A percentile compares a stretch with the other conserved stretches of the same genome.
Conservation (phyloP, 495 filamentous ascomycete genomes). For the Durotheca rogersii region DNA sequence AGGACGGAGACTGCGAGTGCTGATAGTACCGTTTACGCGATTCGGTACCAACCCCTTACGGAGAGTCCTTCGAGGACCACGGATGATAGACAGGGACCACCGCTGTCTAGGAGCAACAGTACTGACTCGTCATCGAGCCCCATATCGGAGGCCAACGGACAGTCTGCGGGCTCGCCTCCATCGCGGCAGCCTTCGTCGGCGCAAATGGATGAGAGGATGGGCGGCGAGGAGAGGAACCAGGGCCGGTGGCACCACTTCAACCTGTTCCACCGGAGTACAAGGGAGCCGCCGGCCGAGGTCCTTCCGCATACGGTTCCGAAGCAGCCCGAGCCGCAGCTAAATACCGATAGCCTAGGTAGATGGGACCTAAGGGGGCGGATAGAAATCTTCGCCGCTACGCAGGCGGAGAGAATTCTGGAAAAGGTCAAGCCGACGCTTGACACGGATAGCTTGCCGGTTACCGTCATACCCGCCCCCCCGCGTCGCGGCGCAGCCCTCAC, state of each 20-base stretch:
- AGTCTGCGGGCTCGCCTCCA: conserved; percentile 11
- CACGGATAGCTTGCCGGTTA: conserved; percentile 51
- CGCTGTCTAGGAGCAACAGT: conserved; percentile 39
- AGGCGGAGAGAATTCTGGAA: conserved; percentile 49
- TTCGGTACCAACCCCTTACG: conserved; percentile 76
- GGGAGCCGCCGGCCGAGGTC: conserved; percentile 34
- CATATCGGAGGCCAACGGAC: conserved; percentile 25
- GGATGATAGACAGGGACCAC: conserved; percentile 39
- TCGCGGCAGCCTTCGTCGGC: conserved; percentile 11
- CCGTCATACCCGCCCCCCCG: conserved; percentile 50
- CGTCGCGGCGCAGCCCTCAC: conserved; percentile 48
- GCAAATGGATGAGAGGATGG: conserved; percentile 4
- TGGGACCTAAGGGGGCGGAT: conserved; percentile 49
- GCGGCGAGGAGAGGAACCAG: conserved; percentile 1
- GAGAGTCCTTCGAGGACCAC: conserved; percentile 58
- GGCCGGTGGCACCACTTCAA: conserved; percentile 23
- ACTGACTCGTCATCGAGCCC: conserved; percentile 30
- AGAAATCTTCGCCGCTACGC: conserved; percentile 50
- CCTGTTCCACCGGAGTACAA: conserved; percentile 22
- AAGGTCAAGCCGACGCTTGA: conserved; percentile 48
- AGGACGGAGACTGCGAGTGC: conserved; percentile 69
- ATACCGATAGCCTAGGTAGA: conserved; percentile 32
- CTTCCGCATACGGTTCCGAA: conserved; percentile 32
- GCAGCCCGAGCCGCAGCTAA: conserved; percentile 17
- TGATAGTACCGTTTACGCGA: conserved; percentile 79